Conservation (phyloP, 768 basidiomycete species). For the Suillus discolor region DNA sequence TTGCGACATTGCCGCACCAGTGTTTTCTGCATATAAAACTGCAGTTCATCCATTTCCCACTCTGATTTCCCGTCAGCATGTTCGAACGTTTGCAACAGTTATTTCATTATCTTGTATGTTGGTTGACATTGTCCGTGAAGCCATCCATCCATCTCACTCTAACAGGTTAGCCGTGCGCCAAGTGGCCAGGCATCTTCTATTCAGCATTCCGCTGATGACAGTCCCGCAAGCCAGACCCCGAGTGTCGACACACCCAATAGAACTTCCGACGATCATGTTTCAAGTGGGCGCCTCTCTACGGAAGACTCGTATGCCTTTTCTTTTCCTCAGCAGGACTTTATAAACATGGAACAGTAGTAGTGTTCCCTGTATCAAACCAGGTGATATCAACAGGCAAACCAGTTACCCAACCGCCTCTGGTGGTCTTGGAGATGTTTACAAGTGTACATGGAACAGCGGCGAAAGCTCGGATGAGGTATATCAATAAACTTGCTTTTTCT, state of each 20-base stretch:
- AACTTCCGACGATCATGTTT: too few relatives aligned
- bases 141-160: not conserved
- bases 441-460: constrained; percentile 18
- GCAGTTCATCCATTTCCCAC: not conserved
- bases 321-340: not conserved
- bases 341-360: not conserved
- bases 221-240: too few relatives aligned
- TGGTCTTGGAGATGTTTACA: constrained; percentile 50
- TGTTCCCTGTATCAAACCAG: not conserved
- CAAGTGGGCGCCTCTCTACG: too few relatives aligned
- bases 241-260: too few relatives aligned
- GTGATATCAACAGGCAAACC: not conserved
- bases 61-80: not conserved
- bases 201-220: not conserved
- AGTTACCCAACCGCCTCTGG: constrained; percentile 20
- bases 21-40: not conserved
- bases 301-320: not conserved
- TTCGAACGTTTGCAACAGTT: not conserved
- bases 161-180: not conserved
- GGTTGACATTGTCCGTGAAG: not conserved
- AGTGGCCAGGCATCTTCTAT: not conserved
- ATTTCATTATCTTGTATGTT: not conserved
- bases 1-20: not conserved
- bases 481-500: not conserved
- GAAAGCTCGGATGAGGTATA: not conserved